Evolutionary conservation across 225 moss, liverwort and hornwort genomes (phyloP).

Genomic region (Polytrichum commune): DNA sequence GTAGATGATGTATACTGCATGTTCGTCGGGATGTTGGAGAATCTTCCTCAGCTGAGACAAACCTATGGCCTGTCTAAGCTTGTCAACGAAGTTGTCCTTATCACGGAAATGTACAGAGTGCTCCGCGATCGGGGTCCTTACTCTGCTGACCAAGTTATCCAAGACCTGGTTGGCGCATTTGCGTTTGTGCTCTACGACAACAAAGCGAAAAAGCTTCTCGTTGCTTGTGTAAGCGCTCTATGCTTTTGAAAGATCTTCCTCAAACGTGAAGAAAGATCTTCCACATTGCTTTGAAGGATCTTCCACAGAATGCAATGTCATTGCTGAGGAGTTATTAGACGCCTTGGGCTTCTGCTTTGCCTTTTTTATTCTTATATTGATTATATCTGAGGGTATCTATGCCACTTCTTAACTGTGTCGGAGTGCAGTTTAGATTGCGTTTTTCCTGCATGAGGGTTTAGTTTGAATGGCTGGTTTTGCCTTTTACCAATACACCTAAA

Average conservation of each 20-base stretch:
- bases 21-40: conserved; percentile 84
- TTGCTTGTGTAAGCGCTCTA: conserved; percentile 58
- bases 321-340: background rate
- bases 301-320: background rate
- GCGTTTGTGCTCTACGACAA: conserved; percentile 83
- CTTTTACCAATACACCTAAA: no score
- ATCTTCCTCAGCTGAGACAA: conserved; percentile 70
- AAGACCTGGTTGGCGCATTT: conserved; percentile 67
- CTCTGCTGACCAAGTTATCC: conserved; percentile 86
- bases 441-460: no score
- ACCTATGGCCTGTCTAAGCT: conserved; percentile 68
- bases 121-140: conserved; percentile 90
- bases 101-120: conserved; percentile 85
- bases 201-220: conserved; percentile 64
- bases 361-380: background rate
- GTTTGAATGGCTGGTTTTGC: no score
- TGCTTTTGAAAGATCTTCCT: background rate
- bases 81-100: conserved; percentile 65
- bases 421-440: no score
- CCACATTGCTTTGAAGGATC: no score
- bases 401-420: no score
- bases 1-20: conserved; percentile 83
- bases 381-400: no score
- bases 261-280: no score
- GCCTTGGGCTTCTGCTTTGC: background rate